phyloP scores from a whole-genome alignment of 164 flowering plant species.

The Macadamia tetraphylla region DNA sequence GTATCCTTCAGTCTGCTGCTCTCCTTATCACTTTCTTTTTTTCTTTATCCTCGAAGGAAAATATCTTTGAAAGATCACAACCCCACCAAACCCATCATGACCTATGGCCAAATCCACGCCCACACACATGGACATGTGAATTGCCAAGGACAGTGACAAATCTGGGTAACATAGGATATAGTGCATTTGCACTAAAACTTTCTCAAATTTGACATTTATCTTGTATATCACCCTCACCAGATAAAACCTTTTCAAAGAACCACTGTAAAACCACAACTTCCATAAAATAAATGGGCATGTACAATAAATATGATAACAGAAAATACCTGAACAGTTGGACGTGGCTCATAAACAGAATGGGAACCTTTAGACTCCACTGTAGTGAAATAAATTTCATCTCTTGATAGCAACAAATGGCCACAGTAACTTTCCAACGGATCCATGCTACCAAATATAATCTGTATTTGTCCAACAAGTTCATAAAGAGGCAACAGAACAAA shows the following conservation, averaged over 20 bases:
- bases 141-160: too few relatives aligned
- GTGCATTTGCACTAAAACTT: too few relatives aligned
- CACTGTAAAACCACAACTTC: background rate
- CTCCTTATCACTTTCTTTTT: too few relatives aligned
- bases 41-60: too few relatives aligned
- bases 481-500: conserved; percentile 7
- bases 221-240: background rate
- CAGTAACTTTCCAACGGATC: conserved; percentile 90
- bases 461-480: conserved; percentile 23
- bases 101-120: too few relatives aligned
- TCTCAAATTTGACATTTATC: too few relatives aligned
- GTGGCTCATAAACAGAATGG: conserved; percentile 63
- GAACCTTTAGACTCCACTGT: conserved; percentile 57
- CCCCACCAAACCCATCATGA: too few relatives aligned
- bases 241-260: background rate
- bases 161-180: too few relatives aligned
- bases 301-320: background rate
- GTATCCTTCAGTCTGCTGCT: too few relatives aligned
- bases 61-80: too few relatives aligned
- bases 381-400: conserved; percentile 82
- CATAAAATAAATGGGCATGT: background rate
- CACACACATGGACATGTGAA: too few relatives aligned
- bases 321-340: conserved; percentile 62
- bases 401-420: conserved; percentile 80
- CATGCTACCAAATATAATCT: conserved; percentile 82